A percentile compares a stretch with the other conserved stretches of the same genome.
These are phyloP conservation scores for Malus sylvestris DNA, from an alignment of 306 rosid genomes.

Conservation along the genomic window DNA sequence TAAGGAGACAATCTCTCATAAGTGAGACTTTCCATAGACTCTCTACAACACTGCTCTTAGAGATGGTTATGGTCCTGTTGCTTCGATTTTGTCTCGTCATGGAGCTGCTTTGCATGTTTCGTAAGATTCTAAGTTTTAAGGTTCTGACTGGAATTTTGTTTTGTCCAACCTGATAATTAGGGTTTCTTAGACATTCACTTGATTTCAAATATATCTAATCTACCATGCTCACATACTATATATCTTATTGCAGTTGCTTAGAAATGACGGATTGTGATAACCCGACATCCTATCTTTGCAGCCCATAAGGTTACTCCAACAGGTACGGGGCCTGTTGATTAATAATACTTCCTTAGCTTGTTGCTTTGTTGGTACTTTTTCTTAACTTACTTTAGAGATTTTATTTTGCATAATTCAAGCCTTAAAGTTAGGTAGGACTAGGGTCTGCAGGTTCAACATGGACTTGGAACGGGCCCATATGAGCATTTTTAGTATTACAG, in stretches of 20 bases:
- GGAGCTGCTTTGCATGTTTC: constrained; percentile 28
- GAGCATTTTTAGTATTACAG: background rate
- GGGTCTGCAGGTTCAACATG: background rate
- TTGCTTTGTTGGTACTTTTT: background rate
- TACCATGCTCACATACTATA: background rate
- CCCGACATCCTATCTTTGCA: constrained; percentile 15
- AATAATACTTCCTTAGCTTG: background rate
- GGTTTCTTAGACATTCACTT: background rate
- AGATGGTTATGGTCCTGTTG: constrained; percentile 32
- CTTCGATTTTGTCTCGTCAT: constrained; percentile 28
- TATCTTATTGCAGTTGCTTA: constrained; percentile 23
- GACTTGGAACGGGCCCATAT: background rate
- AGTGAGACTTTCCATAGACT: no score
- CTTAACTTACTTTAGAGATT: background rate
- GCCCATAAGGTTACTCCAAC: constrained; percentile 34
- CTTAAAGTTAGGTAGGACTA: background rate
- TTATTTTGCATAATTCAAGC: background rate
- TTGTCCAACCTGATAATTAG: background rate
- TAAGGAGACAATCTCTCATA: no score
- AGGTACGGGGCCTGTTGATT: constrained; percentile 7
- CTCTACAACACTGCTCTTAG: constrained; percentile 19
- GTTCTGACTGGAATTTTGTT: background rate
- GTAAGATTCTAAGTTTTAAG: constrained; percentile 16
- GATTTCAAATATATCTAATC: background rate
- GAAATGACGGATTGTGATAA: constrained; percentile 29